phyloP scores from a whole-genome alignment of 1,284 basidiomycete species.

The Puccinia coronata region DNA sequence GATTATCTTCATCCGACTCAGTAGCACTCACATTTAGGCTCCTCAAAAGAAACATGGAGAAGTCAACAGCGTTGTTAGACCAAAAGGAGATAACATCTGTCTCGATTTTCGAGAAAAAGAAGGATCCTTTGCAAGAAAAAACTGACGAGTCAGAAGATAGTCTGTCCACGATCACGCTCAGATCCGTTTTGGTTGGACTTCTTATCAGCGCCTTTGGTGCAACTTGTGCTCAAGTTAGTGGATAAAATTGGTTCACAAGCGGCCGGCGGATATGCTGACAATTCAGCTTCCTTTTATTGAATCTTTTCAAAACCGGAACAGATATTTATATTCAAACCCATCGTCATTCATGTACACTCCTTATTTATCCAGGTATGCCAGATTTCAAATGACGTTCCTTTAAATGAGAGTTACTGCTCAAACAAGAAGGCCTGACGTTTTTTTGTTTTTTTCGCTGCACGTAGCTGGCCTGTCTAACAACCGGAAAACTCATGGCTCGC shows the following conservation, averaged over 20 bases:
- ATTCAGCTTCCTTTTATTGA: neutral
- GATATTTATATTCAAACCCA: slow-evolving; percentile 49
- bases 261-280: neutral
- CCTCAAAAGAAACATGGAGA: neutral
- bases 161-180: slow-evolving; percentile 27
- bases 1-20: neutral
- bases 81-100: neutral
- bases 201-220: slow-evolving; percentile 37
- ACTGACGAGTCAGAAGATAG: neutral
- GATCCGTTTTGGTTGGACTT: slow-evolving; percentile 36
- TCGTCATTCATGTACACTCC: slow-evolving; percentile 38
- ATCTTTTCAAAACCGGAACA: slow-evolving; percentile 25
- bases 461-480: slow-evolving; percentile 40
- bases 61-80: neutral
- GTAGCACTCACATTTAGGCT: neutral
- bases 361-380: slow-evolving; percentile 46
- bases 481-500: slow-evolving; percentile 25
- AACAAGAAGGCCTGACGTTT: neutral
- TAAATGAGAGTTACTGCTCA: neutral
- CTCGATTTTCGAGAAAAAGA: neutral
- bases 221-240: slow-evolving; percentile 40
- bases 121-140: slow-evolving; percentile 6
- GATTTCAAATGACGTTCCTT: neutral
- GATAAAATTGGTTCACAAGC: neutral
- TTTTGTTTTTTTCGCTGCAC: neutral